Evolutionary conservation across 352 stramenopile genomes (phyloP), one percentile per base, ranked within the genome.

Genomic region (Pythium brassicae): DNA sequence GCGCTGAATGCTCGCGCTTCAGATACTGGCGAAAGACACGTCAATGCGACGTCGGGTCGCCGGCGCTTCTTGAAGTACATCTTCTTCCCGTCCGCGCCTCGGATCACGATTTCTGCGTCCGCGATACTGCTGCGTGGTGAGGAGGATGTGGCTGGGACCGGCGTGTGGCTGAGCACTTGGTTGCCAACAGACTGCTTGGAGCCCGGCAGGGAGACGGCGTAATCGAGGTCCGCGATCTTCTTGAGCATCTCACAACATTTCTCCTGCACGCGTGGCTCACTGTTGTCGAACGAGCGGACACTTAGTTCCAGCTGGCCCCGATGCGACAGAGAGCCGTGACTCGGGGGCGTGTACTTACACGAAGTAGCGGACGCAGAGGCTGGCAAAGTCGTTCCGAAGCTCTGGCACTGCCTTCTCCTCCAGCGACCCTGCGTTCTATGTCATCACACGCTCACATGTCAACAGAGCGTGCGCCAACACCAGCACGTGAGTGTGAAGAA

Each of bases 1-100:
- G 45, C 45, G 20, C 37, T 52, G 39, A 7, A 17, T 12, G 7
- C 25, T 35, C 45, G 25, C 19, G 19, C 9, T 32, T 27, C n/a
- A 3, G 2, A 49, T 50, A 10, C 39, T 42, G 14, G 17, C 12
- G 20, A 10, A 25, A 22, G 34, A 20, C 40, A 2, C 40, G 4
- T 25, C 32, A 7, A 37, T 11, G 32, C 32, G 32, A 37, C 32
- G 32, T 8, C 12, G 9, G 12, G 44, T 10, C 22, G 20, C 19
- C 22, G 44, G 25, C 65, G 53, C 27, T 61, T 55, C 45, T 72
- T 74, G 53, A 77, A 82, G 43, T 64, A 75, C 44, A 77, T 75
- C 23, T 56, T 68, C 50, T 68, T 72, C 12, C 72, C 72, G 40
- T 83, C 69, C 12, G 54, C 56, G 2, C 61, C 64, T 23, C 53